These are phyloP conservation scores for Clonostachys solani DNA, from an alignment of 2,329 filamentous ascomycete species.

Conservation along the genomic window DNA sequence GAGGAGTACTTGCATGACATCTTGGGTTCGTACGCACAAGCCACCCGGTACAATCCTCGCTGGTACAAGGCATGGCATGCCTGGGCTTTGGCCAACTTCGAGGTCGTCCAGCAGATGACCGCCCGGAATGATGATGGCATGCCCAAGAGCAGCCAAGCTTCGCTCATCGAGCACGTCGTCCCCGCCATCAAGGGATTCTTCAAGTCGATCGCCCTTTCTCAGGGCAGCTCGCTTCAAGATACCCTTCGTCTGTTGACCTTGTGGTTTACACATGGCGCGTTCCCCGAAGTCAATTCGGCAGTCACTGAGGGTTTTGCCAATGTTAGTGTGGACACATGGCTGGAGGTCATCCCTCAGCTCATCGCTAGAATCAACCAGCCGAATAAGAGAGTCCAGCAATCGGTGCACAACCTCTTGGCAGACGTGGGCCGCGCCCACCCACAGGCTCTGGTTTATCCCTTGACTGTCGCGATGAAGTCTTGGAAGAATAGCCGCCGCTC, in stretches of 20 bases:
- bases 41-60: conserved; percentile 87
- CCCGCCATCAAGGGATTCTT: conserved; percentile 96
- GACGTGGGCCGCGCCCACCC: conserved; percentile 94
- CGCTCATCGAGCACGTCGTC: conserved; percentile 83
- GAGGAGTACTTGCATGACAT: conserved; percentile 84
- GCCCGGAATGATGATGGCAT: conserved; percentile 55
- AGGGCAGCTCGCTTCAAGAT: conserved; percentile 90
- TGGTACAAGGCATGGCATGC: conserved; percentile 99
- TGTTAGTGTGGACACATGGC: conserved; percentile 96
- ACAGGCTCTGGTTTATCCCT: conserved; percentile 91
- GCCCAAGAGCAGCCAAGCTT: conserved; percentile 48
- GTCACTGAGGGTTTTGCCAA: conserved; percentile 88
- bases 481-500: conserved; percentile 76
- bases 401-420: conserved; percentile 86
- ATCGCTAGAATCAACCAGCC: conserved; percentile 97
- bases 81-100: conserved; percentile 97
- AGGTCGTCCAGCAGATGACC: conserved; percentile 84
- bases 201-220: conserved; percentile 89
- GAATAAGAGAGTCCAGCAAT: conserved; percentile 80
- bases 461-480: conserved; percentile 98
- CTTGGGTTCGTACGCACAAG: conserved; percentile 82
- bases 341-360: conserved; percentile 95
- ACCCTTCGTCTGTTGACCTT: conserved; percentile 87
- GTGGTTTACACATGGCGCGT: conserved; percentile 93
- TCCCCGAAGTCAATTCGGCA: conserved; percentile 79